Base-by-base conservation (phyloP, 495 filamentous ascomycete species). In the Penicillium herquei region DNA sequence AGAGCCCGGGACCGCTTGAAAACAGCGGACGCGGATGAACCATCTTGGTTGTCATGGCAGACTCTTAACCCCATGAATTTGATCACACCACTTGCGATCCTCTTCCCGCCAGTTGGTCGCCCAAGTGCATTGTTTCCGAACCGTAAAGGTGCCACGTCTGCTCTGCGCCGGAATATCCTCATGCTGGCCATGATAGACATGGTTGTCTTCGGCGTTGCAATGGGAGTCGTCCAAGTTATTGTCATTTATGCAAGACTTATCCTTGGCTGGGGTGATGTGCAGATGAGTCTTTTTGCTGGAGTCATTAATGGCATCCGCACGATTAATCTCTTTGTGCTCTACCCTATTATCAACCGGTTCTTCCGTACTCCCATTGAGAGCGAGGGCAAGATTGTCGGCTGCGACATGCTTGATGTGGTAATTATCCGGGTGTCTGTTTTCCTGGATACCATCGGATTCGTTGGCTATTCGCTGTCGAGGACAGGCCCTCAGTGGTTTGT, bases 201-300 rank as follows among this genome's bases (percentile, higher is more conserved):
- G 6, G 82, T 84, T 35, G 78, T 90, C 33, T 87, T 97, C 58
- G 86, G 90, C 14, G 79, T 96, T 0, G 87, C 88, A 10, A 87
- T 97, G 80, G 91, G 94, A 47, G 79, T 84, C 1, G 82, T 89
- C 39, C 85, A 85, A 11, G 81, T 96, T 21, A 78, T 92, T 44
- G 78, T 96, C 51, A 77, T 92, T 48, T 98, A 97, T 67, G 80
- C 85, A 11, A 84, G 88, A 50, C 85, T 79, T 62, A 80, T 84
- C 65, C 97, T 98, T 67, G 76, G 76, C 14, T 98, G 94, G 94
- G 79, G 81, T 32, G 90, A 84, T 40, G 80, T 86, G 43, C 85
- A 96, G 66, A 86, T 84, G 14, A 87, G 85, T 52, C 73, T 84
- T 10, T 96, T 92, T 69, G 79, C 96, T 45, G 90, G 86, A 0